Evolutionary conservation across 495 filamentous ascomycete genomes (phyloP).

Genomic region (Parathielavia hyrcaniae): DNA sequence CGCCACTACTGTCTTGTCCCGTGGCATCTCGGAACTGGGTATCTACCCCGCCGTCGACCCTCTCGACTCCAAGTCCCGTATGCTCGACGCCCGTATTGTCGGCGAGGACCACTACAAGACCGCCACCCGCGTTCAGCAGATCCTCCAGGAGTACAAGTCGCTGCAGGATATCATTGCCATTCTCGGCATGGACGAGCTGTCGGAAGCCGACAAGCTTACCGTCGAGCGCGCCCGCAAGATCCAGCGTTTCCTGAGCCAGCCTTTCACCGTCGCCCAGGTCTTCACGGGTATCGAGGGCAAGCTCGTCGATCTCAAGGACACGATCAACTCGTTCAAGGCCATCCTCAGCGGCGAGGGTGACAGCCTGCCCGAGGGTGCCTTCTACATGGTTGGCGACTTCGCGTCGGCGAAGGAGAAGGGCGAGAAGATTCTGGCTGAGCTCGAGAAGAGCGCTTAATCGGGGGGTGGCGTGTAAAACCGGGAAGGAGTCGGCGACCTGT

Average conservation of each 20-base stretch:
- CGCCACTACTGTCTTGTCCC: conserved; percentile 99
- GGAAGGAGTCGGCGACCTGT: conserved; percentile 33
- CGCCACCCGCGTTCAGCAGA: conserved; percentile 92
- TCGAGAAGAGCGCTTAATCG: conserved; percentile 65
- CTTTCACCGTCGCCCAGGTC: conserved; percentile 97
- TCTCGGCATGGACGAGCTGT: conserved; percentile 99
- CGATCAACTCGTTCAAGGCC: conserved; percentile 92
- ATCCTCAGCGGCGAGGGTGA: conserved; percentile 95
- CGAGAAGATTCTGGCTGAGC: conserved; percentile 97
- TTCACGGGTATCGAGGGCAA: conserved; percentile 99
- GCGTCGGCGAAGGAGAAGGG: conserved; percentile 91
- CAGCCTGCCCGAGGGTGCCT: conserved; percentile 90
- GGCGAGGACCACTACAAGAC: conserved; percentile 96
- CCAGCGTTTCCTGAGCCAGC: conserved; percentile 98
- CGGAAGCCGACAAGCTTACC: conserved; percentile 97
- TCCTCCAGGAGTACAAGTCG: conserved; percentile 99
- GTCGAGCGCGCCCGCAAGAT: conserved; percentile 99
- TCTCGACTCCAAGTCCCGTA: conserved; percentile 98
- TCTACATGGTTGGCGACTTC: conserved; percentile 98
- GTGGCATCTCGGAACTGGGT: conserved; percentile 99
- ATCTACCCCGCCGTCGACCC: conserved; percentile 99
- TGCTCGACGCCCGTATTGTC: conserved; percentile 97
- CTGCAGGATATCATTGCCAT: conserved; percentile 99
- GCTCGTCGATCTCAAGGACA: conserved; percentile 97
- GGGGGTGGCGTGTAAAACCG: conserved; percentile 35